Conservation (phyloP, 2,329 filamentous ascomycete species). For the Aspergillus sp. region DNA sequence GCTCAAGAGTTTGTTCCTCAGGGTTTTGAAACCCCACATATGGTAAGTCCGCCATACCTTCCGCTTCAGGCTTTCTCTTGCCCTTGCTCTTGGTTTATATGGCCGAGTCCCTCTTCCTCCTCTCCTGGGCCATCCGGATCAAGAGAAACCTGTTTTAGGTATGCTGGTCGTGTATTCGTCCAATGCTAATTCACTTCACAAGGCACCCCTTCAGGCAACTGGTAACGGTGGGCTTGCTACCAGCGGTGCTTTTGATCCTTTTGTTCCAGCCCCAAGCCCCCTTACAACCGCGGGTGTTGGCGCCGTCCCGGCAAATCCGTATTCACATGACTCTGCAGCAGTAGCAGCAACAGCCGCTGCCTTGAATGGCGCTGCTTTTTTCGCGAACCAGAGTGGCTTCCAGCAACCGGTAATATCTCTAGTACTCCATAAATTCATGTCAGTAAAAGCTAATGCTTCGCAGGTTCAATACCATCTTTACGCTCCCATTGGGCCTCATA, state of each 20-base stretch:
- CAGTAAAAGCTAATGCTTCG: neutral
- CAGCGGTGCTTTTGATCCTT: constrained; percentile 55
- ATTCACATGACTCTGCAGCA: constrained; percentile 59
- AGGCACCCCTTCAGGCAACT: constrained; percentile 33
- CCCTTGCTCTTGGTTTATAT: neutral
- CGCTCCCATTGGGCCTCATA: constrained; percentile 73
- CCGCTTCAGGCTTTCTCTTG: neutral
- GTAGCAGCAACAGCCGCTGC: constrained; percentile 21
- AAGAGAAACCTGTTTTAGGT: too few species aligned
- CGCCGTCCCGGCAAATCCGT: constrained; percentile 59
- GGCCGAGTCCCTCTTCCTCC: neutral
- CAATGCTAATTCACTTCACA: constrained; percentile 11
- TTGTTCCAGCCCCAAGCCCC: constrained; percentile 50
- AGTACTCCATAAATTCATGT: neutral
- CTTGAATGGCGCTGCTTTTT: constrained; percentile 59
- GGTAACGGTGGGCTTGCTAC: constrained; percentile 46
- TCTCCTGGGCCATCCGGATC: too few species aligned
- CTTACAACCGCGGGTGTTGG: constrained; percentile 41
- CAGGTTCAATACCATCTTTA: constrained; percentile 88
- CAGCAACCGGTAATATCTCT: constrained; percentile 52
- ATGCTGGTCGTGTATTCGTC: neutral
- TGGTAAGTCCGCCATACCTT: constrained; percentile 33
- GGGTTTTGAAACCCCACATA: constrained; percentile 41
- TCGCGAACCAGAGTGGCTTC: constrained; percentile 49
- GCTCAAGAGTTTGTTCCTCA: constrained; percentile 48